Conservation (phyloP, 768 basidiomycete genomes). For the Suillus lakei region DNA sequence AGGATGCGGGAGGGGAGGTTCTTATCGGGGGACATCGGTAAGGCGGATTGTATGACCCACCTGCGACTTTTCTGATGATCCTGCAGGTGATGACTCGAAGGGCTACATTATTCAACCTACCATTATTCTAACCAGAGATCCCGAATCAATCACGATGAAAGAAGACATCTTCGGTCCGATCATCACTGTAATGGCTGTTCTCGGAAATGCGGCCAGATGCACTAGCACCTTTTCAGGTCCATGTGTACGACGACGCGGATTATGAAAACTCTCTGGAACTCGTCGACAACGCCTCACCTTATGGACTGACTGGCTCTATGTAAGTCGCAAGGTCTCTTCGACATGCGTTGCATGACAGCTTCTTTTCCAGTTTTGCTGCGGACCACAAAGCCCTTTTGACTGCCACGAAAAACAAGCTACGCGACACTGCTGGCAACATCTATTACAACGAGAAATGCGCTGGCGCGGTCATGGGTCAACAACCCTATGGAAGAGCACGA, state of each 20-base stretch:
- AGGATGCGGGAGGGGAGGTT: constrained; percentile 87
- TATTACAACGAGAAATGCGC: constrained; percentile 99
- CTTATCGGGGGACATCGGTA: constrained; percentile 84
- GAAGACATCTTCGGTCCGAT: constrained; percentile 99
- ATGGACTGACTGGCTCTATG: constrained; percentile 96
- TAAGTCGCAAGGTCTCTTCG: constrained; percentile 43
- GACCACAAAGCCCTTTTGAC: constrained; percentile 81
- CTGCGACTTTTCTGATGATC: background rate
- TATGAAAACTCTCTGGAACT: constrained; percentile 87
- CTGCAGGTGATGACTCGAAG: constrained; percentile 79
- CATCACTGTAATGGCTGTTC: constrained; percentile 62
- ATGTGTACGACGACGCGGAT: constrained; percentile 86
- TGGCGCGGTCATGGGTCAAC: constrained; percentile 96
- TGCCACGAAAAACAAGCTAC: constrained; percentile 82
- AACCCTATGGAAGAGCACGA: constrained; percentile 95
- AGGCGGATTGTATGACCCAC: constrained; percentile 21
- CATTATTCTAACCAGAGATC: constrained; percentile 90
- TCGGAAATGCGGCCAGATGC: background rate
- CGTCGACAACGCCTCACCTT: constrained; percentile 84
- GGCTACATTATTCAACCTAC: constrained; percentile 97
- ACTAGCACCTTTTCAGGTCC: constrained; percentile 56
- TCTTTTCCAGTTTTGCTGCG: constrained; percentile 67
- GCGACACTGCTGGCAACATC: constrained; percentile 93
- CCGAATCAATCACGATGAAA: constrained; percentile 84
- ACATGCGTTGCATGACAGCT: constrained; percentile 16